These are phyloP conservation scores for Daphne laureola DNA, from an alignment of 441 rosid genomes.

Conservation along the genomic window DNA sequence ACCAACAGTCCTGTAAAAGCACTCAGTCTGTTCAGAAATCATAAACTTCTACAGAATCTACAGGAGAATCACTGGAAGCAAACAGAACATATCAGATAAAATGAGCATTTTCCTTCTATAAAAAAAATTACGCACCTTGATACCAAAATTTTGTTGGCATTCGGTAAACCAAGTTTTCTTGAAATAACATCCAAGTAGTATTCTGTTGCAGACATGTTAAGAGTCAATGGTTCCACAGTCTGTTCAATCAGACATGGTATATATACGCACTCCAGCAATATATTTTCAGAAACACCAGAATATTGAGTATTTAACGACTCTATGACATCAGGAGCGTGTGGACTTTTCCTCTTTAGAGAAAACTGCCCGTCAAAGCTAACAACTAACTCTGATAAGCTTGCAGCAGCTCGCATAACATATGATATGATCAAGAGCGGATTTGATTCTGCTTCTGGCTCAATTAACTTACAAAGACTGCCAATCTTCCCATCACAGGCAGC, in stretches of 20 bases:
- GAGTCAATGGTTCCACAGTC: constrained; percentile 36
- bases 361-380: constrained; percentile 35
- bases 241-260: constrained; percentile 48
- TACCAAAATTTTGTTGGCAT: constrained; percentile 57
- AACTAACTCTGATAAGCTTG: constrained; percentile 39
- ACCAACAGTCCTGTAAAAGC: constrained; percentile 62
- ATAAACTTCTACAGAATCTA: not conserved
- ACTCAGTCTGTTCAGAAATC: too few species aligned
- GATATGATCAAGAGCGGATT: constrained; percentile 53
- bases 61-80: not conserved
- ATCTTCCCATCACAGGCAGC: constrained; percentile 65
- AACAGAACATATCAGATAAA: not conserved
- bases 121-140: constrained; percentile 52
- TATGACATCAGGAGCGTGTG: constrained; percentile 40
- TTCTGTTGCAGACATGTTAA: constrained; percentile 35
- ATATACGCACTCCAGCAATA: constrained; percentile 29
- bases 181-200: constrained; percentile 84
- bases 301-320: constrained; percentile 35
- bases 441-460: constrained; percentile 58
- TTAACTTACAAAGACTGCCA: constrained; percentile 52
- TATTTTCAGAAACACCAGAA: constrained; percentile 25
- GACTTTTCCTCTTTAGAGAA: constrained; percentile 47
- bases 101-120: constrained; percentile 1
- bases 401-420: constrained; percentile 60
- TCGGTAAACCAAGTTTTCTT: constrained; percentile 42